Base-by-base conservation (phyloP, 768 basidiomycete species). In the Auriscalpium vulgare region DNA sequence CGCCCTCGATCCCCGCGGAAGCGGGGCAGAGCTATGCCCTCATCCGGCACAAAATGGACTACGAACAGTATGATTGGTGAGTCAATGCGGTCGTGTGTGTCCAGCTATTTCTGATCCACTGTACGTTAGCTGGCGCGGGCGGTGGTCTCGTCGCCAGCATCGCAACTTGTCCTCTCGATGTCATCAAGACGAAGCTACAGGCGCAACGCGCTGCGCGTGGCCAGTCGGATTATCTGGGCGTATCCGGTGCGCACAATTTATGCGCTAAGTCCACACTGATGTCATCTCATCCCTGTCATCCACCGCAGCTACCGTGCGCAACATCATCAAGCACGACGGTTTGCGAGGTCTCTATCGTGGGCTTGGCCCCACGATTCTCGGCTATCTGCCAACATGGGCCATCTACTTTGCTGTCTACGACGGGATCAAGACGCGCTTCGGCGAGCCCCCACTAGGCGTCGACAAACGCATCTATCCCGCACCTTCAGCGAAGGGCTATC, bases 351-450 rank as follows among this genome's bases (percentile, higher is more conserved):
- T 97, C 58, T 99, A 99, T 72, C 84, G 97, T 44, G 97, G 97
- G n/a, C 79, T 99, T 17, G 95, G 95, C 17, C 97, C 97, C 13
- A 99, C 97, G 17, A 81, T 99, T 55, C 79, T 95, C 8, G 97
- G 97, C 13, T 98, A 99, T 73, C 82, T 98, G 43, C 97, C 97
- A 19, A 98, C 95, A 2, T 98, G 95, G 97, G 97, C 94, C 23
- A 98, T 98, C 63, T 98, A 97, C 70, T 98, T 98, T 70, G 85
- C 93, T 19, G 92, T 98, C 23, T 98, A 98, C 72, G 97, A 99
- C 73, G 84, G 88, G 57, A 89, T 97, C 72, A 98, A 98, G 77
- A 80, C 80, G 13, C 73, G 76, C 49, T 88, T 92, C 67, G 90
- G 91, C 19, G 83, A 84, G 62, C 74, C 77, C 37, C 82, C 85